Percentiles rank a stretch among this genome's conserved stretches.
phyloP scores from a whole-genome alignment of 495 filamentous ascomycete genomes.

The Penicillium lividum region DNA sequence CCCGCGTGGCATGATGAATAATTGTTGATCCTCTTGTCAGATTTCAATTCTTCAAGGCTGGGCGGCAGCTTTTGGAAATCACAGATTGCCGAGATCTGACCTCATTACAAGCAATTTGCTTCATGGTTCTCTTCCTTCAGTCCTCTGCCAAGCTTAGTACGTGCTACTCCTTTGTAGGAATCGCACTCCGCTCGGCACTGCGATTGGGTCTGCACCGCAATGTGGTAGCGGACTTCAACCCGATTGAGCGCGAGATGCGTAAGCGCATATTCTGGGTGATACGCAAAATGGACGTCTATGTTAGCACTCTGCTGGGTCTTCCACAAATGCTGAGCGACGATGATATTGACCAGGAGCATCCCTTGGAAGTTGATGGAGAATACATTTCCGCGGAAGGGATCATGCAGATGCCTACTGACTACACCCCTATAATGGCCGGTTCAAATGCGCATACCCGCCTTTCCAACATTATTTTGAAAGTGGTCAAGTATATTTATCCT shows the following conservation, averaged over 20 bases:
- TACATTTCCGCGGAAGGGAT: constrained; percentile 82
- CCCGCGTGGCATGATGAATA: background rate
- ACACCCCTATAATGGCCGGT: constrained; percentile 73
- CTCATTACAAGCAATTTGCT: constrained; percentile 83
- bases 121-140: constrained; percentile 92
- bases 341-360: constrained; percentile 89
- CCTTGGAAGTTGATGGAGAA: constrained; percentile 84
- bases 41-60: constrained; percentile 79
- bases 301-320: constrained; percentile 83
- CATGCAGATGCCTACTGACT: constrained; percentile 69
- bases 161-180: constrained; percentile 91
- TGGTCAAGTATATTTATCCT: constrained; percentile 88
- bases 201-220: constrained; percentile 87
- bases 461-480: constrained; percentile 76
- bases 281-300: constrained; percentile 92
- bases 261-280: constrained; percentile 89
- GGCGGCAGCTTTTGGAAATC: constrained; percentile 81
- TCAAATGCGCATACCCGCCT: constrained; percentile 83
- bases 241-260: constrained; percentile 80
- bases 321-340: constrained; percentile 82
- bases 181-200: constrained; percentile 81
- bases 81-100: constrained; percentile 87
- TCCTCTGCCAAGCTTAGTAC: constrained; percentile 87
- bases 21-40: constrained; percentile 43
- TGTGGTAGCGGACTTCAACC: constrained; percentile 71